Percentiles rank a stretch among this genome's conserved stretches.
Conservation (phyloP, 1,284 basidiomycete species). For the Volvariella volvacea region DNA sequence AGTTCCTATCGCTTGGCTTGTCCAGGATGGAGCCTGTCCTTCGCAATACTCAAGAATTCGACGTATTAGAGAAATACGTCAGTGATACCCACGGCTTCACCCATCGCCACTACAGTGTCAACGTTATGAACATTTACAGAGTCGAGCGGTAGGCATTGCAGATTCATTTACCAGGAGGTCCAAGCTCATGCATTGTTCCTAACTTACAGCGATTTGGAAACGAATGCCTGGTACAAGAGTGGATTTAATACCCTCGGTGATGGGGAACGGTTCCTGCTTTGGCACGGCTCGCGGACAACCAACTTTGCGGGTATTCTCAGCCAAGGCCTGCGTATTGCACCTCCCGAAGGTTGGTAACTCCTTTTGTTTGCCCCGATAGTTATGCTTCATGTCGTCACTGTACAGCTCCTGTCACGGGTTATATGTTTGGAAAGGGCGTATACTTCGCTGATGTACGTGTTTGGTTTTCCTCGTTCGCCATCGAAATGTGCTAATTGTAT, state of each 20-base stretch:
- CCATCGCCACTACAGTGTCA: slow-evolving; percentile 37
- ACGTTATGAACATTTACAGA: slow-evolving; percentile 44
- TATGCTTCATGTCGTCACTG: background rate
- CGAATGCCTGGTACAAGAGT: slow-evolving; percentile 42
- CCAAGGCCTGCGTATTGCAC: slow-evolving; percentile 63
- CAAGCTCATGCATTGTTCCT: too few species aligned
- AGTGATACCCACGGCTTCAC: slow-evolving; percentile 51
- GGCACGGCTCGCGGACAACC: slow-evolving; percentile 62
- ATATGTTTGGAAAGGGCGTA: slow-evolving; percentile 68
- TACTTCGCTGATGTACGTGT: slow-evolving; percentile 62
- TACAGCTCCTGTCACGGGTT: slow-evolving; percentile 44
- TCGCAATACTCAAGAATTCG: slow-evolving; percentile 39
- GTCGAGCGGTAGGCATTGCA: slow-evolving; percentile 43
- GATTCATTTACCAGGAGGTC: too few species aligned
- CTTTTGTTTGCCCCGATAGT: background rate
- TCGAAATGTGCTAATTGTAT: slow-evolving; percentile 3
- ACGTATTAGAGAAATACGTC: slow-evolving; percentile 41
- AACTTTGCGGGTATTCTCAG: slow-evolving; percentile 64
- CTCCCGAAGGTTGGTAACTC: slow-evolving; percentile 45
- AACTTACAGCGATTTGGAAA: slow-evolving; percentile 41
- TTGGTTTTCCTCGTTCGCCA: slow-evolving; percentile 2
- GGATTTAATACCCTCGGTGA: slow-evolving; percentile 37
- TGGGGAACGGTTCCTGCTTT: slow-evolving; percentile 53
- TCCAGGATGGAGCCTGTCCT: slow-evolving; percentile 46
- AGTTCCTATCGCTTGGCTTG: slow-evolving; percentile 49